These are phyloP conservation scores for Micromonas pusilla DNA, from an alignment of 139 green algal species.

Conservation along the genomic window DNA sequence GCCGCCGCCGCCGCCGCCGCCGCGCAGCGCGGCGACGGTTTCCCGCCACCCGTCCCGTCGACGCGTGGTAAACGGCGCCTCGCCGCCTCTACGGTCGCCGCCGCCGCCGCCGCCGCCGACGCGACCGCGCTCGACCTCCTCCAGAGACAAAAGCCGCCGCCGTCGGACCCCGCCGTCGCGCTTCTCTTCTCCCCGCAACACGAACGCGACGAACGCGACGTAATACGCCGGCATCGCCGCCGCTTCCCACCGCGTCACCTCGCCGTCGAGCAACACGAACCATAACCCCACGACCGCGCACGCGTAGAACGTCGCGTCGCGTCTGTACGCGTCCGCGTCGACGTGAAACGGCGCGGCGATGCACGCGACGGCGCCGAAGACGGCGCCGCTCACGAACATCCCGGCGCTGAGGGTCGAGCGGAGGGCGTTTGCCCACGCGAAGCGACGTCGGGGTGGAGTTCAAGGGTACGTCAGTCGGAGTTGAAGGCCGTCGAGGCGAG, in stretches of 20 bases:
- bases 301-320: constrained; percentile 47
- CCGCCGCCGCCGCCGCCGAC: too few species aligned
- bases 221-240: constrained; percentile 1
- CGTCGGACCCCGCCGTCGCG: background rate
- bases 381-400: constrained; percentile 40
- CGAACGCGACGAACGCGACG: constrained; percentile 6
- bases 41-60: too few species aligned
- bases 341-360: constrained; percentile 34
- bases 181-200: background rate
- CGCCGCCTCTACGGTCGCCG: too few species aligned
- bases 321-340: constrained; percentile 31
- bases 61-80: too few species aligned
- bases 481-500: too few species aligned
- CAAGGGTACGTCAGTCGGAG: too few species aligned
- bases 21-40: too few species aligned
- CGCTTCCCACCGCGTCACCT: background rate
- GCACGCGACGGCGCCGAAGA: constrained; percentile 37
- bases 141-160: too few species aligned
- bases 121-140: too few species aligned
- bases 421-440: too few species aligned
- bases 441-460: too few species aligned
- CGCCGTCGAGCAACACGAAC: background rate
- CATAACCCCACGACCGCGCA: constrained; percentile 20
- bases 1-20: too few species aligned
- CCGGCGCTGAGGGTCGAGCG: constrained; percentile 29